Evolutionary conservation across 2,329 filamentous ascomycete species (phyloP).

Genomic region (Amphichorda felina): DNA sequence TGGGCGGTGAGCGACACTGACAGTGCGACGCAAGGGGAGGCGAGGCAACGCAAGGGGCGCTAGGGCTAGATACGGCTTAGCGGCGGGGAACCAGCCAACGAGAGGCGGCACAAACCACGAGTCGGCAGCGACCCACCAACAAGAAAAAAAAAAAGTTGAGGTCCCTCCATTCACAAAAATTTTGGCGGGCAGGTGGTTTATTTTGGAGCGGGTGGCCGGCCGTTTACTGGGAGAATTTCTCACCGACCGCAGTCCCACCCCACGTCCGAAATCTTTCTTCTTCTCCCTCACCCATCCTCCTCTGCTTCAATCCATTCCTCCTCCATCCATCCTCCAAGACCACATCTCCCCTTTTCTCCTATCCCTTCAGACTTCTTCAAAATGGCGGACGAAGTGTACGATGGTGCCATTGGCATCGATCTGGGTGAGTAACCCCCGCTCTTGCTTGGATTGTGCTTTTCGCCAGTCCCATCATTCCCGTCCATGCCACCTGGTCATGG

Average conservation of each 20-base stretch:
- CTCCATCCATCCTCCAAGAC: slow-evolving; percentile 6
- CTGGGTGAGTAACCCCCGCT: slow-evolving; percentile 59
- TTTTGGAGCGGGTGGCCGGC: not conserved
- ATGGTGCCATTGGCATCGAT: slow-evolving; percentile 99
- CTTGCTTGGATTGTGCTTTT: not conserved
- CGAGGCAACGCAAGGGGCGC: not conserved
- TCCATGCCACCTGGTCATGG: no score
- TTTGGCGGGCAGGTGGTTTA: slow-evolving; percentile 2
- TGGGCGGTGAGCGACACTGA: not conserved
- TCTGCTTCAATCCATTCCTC: slow-evolving; percentile 9
- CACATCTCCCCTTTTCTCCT: slow-evolving; percentile 2
- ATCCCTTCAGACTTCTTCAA: slow-evolving; percentile 22
- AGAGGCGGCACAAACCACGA: not conserved
- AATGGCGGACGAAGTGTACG: slow-evolving; percentile 98
- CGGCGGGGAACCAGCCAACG: not conserved
- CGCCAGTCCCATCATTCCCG: no score
- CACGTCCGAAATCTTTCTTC: slow-evolving; percentile 4
- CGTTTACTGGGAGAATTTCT: slow-evolving; percentile 1
- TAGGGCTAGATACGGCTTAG: not conserved
- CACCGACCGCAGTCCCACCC: slow-evolving; percentile 4
- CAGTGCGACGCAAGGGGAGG: not conserved
- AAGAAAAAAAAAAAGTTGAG: slow-evolving; percentile 8
- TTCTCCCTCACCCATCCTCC: slow-evolving; percentile 8
- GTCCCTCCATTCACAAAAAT: slow-evolving; percentile 5
- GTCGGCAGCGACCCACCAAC: slow-evolving; percentile 1